A percentile compares a stretch with the other conserved stretches of the same genome.
Evolutionary conservation across 768 basidiomycete genomes (phyloP).

Genomic region (Leucosporidium yakuticum): DNA sequence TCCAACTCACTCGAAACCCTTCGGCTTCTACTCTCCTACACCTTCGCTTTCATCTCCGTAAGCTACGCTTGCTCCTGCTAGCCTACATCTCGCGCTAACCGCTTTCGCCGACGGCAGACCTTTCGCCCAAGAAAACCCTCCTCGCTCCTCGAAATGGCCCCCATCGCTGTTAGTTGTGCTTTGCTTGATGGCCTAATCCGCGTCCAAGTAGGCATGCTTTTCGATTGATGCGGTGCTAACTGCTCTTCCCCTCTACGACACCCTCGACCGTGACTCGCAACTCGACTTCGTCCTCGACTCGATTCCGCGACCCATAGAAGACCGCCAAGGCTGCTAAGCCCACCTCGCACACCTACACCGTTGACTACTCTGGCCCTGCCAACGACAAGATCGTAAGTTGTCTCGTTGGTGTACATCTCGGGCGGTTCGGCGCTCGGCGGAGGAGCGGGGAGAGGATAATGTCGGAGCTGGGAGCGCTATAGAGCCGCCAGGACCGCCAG

Average conservation of each 20-base stretch:
- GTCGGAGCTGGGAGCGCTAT: no score
- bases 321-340: background rate
- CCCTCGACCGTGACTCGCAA: no score
- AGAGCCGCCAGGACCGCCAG: no score
- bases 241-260: no score
- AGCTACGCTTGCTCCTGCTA: background rate
- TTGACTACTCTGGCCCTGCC: conserved; percentile 81
- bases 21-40: background rate
- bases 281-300: background rate
- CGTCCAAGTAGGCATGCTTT: conserved; percentile 31
- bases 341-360: no score
- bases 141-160: background rate
- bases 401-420: background rate
- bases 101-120: background rate
- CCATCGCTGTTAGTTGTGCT: conserved; percentile 2
- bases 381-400: conserved; percentile 45
- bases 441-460: no score
- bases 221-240: background rate
- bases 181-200: background rate
- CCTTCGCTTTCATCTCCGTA: background rate
- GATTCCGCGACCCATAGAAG: background rate
- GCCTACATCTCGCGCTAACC: background rate
- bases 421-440: background rate
- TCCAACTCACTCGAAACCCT: background rate
- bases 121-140: background rate